Base-by-base conservation (phyloP, 2,329 filamentous ascomycete genomes). In the Dactylellina parvicollis region DNA sequence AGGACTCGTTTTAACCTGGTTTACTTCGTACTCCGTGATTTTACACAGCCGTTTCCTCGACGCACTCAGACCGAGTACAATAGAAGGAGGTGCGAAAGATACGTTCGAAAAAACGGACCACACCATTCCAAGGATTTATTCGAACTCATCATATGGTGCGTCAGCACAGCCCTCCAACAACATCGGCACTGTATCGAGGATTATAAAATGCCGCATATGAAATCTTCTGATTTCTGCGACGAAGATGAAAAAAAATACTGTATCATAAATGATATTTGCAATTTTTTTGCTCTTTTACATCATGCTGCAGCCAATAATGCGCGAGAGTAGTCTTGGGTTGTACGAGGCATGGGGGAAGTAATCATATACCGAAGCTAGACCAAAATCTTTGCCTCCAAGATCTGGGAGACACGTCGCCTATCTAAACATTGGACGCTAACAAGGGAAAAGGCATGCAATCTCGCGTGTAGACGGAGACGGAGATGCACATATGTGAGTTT, bases 131-230 rank as follows among this genome's bases (percentile, higher is more conserved):
- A 59, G n/a, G n/a, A n/a, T n/a, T n/a, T 54, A 36, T 65, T 57
- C 42, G 32, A 49, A 59, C 22, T 26, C 52, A 14, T 62, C 49
- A 49, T 30, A 36, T 61, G 42, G 52, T 72, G 69, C 52, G 60
- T 73, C 69, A 73, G 69, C 60, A 73, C 60, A 73, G 60, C 69
- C 69, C 59, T 60, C 57, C 59, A 59, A 26, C 59, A 57, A 28
- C 55, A 46, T 40, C 16, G 46, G 22, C 38, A 70, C 40, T 42
- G 24, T 54, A 57, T 50, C 64, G 55, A 55, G 56, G 42, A 50
- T 20, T 20, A 38, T 64, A 65, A 54, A 73, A 73, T 73, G 54
- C 69, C 69, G 69, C 69, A 73, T 73, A 73, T 59, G 65, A 73
- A 66, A 49, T 28, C 38, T 34, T 30, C 7, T 52, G 22, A 3